Evolutionary conservation across 176 grass and related monocot genomes (phyloP), one percentile per base, ranked within the genome.

Genomic region (Raddia guianensis): DNA sequence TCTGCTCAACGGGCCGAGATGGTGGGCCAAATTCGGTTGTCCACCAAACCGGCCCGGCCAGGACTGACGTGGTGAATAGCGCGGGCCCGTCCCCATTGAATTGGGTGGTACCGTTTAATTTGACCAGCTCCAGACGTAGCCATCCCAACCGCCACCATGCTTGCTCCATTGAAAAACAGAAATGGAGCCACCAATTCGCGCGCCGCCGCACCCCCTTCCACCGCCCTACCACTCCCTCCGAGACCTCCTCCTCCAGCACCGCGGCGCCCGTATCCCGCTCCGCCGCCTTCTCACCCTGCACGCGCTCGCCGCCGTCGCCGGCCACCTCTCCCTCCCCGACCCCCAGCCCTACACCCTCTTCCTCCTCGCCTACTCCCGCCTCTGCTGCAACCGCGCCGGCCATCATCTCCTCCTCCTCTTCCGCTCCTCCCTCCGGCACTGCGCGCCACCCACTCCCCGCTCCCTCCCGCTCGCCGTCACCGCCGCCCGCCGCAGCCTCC

Each of bases 391-490:
- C 14, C 33, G 65, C 67, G 49, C 63, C 7, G 4, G 56, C 82
- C 27, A 35, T 70, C 40, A 65, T 73, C 35, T 86, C 8, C 81
- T 88, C 74, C 74, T 88, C 75, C 81, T 88, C 86, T 84, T 88
- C 81, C 81, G 86, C 19, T 80, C 86, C 81, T 75, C 81, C 69
- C 86, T 88, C 53, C 76, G 87, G 76, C 20, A 63, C 81, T 69
- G 70, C 70, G 53, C 79, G 2, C 19, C 69, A 2, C 81, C 81
- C 52, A 80, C 81, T 19, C 34, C 52, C 45, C 81, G 43, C 70
- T 63, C 87, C 69, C 81, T 84, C 63, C 87, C 88, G 49, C 82
- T 86, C 80, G 64, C 91, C 13, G 37, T 85, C 66, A 79, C 79
- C 76, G 60, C 70, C 19, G 81, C 75, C 44, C 49, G 11, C 77